phyloP scores from a whole-genome alignment of 2,329 filamentous ascomycete genomes.

The Penicillium aurantiogriseum region DNA sequence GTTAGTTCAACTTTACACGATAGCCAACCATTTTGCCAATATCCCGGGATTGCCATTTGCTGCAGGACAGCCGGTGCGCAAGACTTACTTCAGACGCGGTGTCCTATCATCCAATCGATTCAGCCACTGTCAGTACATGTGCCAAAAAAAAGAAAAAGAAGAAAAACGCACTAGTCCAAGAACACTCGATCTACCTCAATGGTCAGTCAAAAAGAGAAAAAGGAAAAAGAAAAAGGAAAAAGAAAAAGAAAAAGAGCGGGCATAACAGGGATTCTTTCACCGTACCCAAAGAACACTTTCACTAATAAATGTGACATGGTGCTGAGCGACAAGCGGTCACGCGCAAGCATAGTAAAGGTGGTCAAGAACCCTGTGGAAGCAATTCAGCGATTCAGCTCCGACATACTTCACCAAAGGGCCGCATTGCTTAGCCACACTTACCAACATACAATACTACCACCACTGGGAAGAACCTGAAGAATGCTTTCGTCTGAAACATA shows the following conservation, averaged over 20 bases:
- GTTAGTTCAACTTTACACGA: slow-evolving; percentile 37
- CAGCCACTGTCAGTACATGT: slow-evolving; percentile 36
- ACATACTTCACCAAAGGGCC: slow-evolving; percentile 7
- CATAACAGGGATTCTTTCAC: slow-evolving; percentile 19
- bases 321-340: slow-evolving; percentile 54
- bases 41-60: slow-evolving; percentile 26
- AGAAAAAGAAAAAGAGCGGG: slow-evolving; percentile 21
- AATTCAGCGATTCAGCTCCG: slow-evolving; percentile 5
- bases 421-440: slow-evolving; percentile 33
- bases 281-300: slow-evolving; percentile 62
- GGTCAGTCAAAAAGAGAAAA: slow-evolving; percentile 11
- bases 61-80: slow-evolving; percentile 33
- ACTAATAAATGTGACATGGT: slow-evolving; percentile 61
- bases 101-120: slow-evolving; percentile 43
- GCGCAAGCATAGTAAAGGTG: slow-evolving; percentile 64
- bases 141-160: slow-evolving; percentile 5
- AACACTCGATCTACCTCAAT: slow-evolving; percentile 49
- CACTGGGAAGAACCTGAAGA: slow-evolving; percentile 75
- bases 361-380: slow-evolving; percentile 70
- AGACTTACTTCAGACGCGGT: slow-evolving; percentile 40
- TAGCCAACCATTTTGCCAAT: slow-evolving; percentile 39
- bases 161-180: slow-evolving; percentile 56
- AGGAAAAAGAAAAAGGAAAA: background rate
- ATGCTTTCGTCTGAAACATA: slow-evolving; percentile 67
- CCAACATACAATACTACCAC: slow-evolving; percentile 79